These are phyloP conservation scores for Saccharomycopsis phalli DNA, from an alignment of 1,139 yeast genomes.

Conservation along the genomic window DNA sequence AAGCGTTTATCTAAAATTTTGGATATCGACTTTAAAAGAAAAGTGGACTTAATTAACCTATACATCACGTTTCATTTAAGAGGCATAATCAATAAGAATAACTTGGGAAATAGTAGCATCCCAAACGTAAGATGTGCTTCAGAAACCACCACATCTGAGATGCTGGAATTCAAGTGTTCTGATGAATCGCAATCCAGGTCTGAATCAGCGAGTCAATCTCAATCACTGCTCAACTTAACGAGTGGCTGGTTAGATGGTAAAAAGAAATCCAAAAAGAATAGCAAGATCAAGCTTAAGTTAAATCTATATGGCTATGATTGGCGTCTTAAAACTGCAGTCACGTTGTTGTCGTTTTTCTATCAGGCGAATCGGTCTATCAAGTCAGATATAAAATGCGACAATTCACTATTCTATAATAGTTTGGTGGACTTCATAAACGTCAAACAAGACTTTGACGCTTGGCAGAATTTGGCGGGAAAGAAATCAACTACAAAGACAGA, in stretches of 20 bases:
- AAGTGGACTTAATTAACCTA: constrained; percentile 50
- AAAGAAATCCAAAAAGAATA: constrained; percentile 22
- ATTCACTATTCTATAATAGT: constrained; percentile 62
- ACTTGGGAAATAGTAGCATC: constrained; percentile 3
- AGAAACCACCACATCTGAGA: constrained; percentile 6
- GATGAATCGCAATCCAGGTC: background rate
- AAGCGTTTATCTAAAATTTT: constrained; percentile 50
- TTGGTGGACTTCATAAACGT: constrained; percentile 74
- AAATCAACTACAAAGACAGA: constrained; percentile 12
- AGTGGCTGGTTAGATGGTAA: constrained; percentile 15
- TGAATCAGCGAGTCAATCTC: constrained; percentile 23
- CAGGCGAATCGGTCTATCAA: constrained; percentile 39
- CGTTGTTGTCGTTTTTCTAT: constrained; percentile 46
- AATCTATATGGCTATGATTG: constrained; percentile 72
- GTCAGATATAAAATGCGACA: constrained; percentile 5
- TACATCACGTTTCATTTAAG: constrained; percentile 57
- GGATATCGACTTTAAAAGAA: constrained; percentile 33
- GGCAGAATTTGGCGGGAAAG: constrained; percentile 41
- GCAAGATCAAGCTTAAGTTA: constrained; percentile 26
- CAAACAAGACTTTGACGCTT: constrained; percentile 69
- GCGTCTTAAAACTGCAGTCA: constrained; percentile 65
- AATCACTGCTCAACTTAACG: no score
- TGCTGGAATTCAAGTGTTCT: constrained; percentile 1
- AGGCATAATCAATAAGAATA: constrained; percentile 27
- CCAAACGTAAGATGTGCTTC: constrained; percentile 1